These are phyloP conservation scores for Thecaphora thlaspeos DNA, from an alignment of 1,284 basidiomycete species.

Conservation along the genomic window DNA sequence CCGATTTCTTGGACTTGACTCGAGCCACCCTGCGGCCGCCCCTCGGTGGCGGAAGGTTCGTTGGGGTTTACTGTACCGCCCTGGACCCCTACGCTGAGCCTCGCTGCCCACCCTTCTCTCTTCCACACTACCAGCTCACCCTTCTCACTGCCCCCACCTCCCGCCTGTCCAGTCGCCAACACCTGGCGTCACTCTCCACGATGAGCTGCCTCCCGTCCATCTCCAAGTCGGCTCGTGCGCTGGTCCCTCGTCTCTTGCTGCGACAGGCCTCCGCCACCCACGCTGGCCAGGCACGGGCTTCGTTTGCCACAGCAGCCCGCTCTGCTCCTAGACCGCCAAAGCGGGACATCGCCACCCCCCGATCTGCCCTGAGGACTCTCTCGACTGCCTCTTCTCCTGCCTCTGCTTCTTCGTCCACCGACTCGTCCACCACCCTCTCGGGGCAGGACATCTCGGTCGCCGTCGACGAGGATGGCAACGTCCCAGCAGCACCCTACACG, in stretches of 20 bases:
- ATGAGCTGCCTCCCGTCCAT: background rate
- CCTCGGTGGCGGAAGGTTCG: too few relatives aligned
- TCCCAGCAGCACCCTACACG: slow-evolving; percentile 46
- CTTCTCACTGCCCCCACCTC: too few relatives aligned
- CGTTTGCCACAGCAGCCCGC: background rate
- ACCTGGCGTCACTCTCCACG: too few relatives aligned
- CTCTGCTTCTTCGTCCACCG: slow-evolving; percentile 6
- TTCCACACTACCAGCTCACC: background rate
- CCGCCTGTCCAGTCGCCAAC: too few relatives aligned
- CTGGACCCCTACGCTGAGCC: too few relatives aligned
- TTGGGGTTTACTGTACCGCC: too few relatives aligned
- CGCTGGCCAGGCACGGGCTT: background rate
- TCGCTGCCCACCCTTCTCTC: too few relatives aligned
- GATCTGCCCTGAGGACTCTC: background rate
- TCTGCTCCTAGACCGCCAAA: too few relatives aligned
- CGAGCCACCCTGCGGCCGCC: too few relatives aligned
- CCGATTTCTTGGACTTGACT: too few relatives aligned
- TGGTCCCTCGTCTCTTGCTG: background rate
- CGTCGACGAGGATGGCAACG: slow-evolving; percentile 31
- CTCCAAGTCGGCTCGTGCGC: background rate
- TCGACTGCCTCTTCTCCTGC: slow-evolving; percentile 2
- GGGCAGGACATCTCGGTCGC: slow-evolving; percentile 34
- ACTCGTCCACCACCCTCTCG: slow-evolving; percentile 8
- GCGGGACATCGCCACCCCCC: too few relatives aligned
- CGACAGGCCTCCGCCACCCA: background rate